Conservation (phyloP, 371 early-diverging fungal species). For the Phascolomyces articulosus region DNA sequence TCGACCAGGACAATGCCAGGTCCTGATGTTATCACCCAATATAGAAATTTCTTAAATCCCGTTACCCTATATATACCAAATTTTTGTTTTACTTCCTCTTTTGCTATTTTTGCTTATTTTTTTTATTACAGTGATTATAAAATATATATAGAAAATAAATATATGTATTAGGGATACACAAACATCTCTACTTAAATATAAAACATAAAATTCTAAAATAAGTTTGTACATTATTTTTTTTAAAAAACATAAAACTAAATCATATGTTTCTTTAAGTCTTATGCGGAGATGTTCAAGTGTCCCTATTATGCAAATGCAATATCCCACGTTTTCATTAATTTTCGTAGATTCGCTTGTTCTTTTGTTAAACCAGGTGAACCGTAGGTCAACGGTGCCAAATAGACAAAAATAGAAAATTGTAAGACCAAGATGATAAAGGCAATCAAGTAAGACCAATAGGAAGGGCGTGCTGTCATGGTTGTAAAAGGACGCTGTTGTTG, state of each 20-base stretch:
- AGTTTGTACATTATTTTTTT: neutral
- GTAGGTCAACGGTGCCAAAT: slow-evolving; percentile 68
- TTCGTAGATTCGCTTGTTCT: slow-evolving; percentile 61
- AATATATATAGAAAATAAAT: too few relatives aligned
- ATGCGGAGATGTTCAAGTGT: too few relatives aligned
- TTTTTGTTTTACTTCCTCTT: neutral
- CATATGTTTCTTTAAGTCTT: too few relatives aligned
- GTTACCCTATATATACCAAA: neutral
- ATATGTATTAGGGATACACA: too few relatives aligned
- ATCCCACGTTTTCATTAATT: slow-evolving; percentile 82
- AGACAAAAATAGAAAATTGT: slow-evolving; percentile 55
- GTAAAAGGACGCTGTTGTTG: slow-evolving; percentile 18
- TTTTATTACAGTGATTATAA: neutral
- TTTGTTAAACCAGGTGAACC: slow-evolving; percentile 59
- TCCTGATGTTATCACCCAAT: slow-evolving; percentile 12
- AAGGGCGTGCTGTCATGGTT: neutral
- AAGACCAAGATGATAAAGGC: slow-evolving; percentile 48
- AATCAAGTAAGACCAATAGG: slow-evolving; percentile 25
- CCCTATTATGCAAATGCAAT: slow-evolving; percentile 69
- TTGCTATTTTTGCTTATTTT: neutral
- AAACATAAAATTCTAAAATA: neutral
- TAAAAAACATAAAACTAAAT: too few relatives aligned
- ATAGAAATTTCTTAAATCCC: neutral
- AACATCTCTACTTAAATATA: too few relatives aligned
- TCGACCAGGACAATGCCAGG: slow-evolving; percentile 26